Conservation (phyloP, 306 rosid genomes). For the Clitoria ternatea region DNA sequence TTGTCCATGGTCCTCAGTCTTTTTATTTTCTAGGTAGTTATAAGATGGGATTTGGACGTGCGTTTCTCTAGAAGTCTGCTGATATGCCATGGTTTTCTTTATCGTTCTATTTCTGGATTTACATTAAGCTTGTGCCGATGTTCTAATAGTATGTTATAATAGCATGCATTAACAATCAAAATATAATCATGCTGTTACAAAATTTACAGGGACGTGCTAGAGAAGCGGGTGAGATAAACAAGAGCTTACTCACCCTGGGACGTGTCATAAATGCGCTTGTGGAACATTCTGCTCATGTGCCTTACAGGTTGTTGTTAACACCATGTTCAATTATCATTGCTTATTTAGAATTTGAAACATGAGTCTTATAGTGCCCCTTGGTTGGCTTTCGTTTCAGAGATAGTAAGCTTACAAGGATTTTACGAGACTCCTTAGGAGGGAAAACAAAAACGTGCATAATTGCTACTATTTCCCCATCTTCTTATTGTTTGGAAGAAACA, state of each 20-base stretch:
- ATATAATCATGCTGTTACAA: background rate
- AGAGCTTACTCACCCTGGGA: slow-evolving; percentile 95
- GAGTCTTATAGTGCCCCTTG: slow-evolving; percentile 15
- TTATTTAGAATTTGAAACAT: background rate
- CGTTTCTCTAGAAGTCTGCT: too few relatives aligned
- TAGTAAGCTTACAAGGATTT: slow-evolving; percentile 89
- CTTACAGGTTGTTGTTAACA: slow-evolving; percentile 64
- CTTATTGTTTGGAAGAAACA: slow-evolving; percentile 82
- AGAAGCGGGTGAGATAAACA: slow-evolving; percentile 99
- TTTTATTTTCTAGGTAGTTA: background rate
- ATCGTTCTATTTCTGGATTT: background rate
- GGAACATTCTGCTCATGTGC: slow-evolving; percentile 89
- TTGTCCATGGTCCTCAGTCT: background rate
- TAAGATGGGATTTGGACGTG: background rate
- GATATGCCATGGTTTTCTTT: too few relatives aligned
- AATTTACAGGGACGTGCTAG: slow-evolving; percentile 86
- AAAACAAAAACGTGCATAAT: slow-evolving; percentile 96
- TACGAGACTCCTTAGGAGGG: slow-evolving; percentile 95
- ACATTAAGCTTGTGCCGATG: background rate
- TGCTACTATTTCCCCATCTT: slow-evolving; percentile 88
- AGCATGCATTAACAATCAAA: background rate
- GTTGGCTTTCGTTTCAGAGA: slow-evolving; percentile 54
- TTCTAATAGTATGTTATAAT: background rate
- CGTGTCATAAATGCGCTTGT: slow-evolving; percentile 95
- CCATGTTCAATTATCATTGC: background rate